These are phyloP conservation scores for Lachancea cidri DNA, from an alignment of 805 yeast species.

Conservation along the genomic window DNA sequence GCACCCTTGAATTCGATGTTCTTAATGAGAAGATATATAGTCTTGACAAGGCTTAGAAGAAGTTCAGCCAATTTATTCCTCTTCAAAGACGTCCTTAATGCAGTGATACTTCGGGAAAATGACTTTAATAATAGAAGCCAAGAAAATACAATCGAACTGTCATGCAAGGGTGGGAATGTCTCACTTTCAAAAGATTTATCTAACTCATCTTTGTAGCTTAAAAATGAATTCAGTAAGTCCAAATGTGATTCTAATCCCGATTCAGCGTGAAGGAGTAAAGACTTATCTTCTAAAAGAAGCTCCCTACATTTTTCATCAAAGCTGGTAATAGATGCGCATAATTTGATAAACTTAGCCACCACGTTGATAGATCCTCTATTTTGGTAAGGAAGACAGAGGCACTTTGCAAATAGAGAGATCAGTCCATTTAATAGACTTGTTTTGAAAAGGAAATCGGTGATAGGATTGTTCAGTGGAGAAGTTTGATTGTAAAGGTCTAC, in stretches of 20 bases:
- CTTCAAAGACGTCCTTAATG: constrained; percentile 26
- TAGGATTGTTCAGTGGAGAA: constrained; percentile 25
- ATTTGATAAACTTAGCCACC: constrained; percentile 21
- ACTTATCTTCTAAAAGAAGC: constrained; percentile 18
- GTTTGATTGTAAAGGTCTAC: constrained; percentile 21
- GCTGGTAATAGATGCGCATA: constrained; percentile 26
- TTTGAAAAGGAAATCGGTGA: constrained; percentile 19
- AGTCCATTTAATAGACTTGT: constrained; percentile 24
- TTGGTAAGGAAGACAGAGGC: constrained; percentile 18
- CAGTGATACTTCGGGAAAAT: constrained; percentile 31
- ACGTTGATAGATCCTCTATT: constrained; percentile 15
- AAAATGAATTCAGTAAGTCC: constrained; percentile 17
- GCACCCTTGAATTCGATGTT: constrained; percentile 19
- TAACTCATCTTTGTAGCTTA: constrained; percentile 13
- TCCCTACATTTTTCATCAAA: constrained; percentile 26
- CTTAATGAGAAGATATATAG: constrained; percentile 14
- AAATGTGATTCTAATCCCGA: constrained; percentile 21
- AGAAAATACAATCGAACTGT: constrained; percentile 19
- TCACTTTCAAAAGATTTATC: constrained; percentile 5
- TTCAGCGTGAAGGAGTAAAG: constrained; percentile 21
- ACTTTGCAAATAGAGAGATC: constrained; percentile 19
- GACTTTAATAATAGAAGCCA: constrained; percentile 31
- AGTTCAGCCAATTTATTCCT: constrained; percentile 24
- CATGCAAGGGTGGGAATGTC: constrained; percentile 23
- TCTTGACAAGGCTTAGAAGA: constrained; percentile 15